Conservation (phyloP, 1,284 basidiomycete genomes). For the Leccinum huronense region DNA sequence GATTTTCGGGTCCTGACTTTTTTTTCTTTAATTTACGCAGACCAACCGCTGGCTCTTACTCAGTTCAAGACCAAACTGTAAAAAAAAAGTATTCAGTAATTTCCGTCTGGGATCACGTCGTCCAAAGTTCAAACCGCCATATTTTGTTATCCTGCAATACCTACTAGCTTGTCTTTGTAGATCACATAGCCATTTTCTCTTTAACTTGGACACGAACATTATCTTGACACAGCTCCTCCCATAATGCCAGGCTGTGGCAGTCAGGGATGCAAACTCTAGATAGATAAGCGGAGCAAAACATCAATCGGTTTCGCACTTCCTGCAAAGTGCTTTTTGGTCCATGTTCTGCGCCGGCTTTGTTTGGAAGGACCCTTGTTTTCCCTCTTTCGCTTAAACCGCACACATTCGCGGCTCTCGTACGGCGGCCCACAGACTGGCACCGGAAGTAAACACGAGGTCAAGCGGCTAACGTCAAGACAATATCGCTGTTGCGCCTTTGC, state of each 20-base stretch:
- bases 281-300: background rate
- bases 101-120: background rate
- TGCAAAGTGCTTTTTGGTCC: background rate
- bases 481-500: background rate
- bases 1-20: constrained; percentile 5
- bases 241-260: constrained; percentile 12
- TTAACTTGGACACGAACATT: background rate
- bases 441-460: background rate
- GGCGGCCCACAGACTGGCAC: background rate
- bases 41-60: constrained; percentile 35
- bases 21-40: constrained; percentile 15
- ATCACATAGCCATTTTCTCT: background rate
- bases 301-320: background rate
- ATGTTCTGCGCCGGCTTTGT: background rate
- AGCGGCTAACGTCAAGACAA: background rate
- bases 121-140: background rate
- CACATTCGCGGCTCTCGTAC: background rate
- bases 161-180: background rate
- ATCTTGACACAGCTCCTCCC: background rate
- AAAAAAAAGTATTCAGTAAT: background rate
- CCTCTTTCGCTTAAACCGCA: background rate
- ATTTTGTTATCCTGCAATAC: background rate
- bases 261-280: background rate
- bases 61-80: constrained; percentile 30
- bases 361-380: background rate